Evolutionary conservation across 139 green algal genomes (phyloP).

Genomic region (Closterium sp.): DNA sequence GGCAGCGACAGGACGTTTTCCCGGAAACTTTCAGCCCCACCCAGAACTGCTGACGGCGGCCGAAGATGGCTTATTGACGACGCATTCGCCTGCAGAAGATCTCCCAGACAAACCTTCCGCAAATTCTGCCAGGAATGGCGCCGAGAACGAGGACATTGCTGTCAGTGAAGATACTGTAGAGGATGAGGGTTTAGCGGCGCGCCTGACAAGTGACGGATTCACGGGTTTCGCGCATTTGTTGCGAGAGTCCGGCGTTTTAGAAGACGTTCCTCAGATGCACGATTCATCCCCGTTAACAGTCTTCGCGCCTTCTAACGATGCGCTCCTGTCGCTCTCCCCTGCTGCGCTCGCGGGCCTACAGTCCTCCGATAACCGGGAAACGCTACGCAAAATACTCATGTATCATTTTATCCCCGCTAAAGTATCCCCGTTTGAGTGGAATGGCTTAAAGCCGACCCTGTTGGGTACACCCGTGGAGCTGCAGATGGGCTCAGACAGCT

Average conservation of each 20-base stretch:
- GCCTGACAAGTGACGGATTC: not conserved
- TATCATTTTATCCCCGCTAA: not conserved
- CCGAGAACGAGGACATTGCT: not conserved
- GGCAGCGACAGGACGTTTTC: not conserved
- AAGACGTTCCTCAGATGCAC: not conserved
- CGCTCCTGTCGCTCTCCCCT: not conserved
- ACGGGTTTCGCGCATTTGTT: not conserved
- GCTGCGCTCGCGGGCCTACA: not conserved
- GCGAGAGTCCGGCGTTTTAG: not conserved
- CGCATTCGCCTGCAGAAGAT: too few relatives aligned
- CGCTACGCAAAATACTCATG: not conserved
- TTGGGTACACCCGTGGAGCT: not conserved
- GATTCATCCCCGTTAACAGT: not conserved
- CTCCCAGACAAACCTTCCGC: not conserved
- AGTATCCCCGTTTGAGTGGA: not conserved
- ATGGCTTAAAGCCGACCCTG: not conserved
- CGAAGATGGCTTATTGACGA: too few relatives aligned
- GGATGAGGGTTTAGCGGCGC: not conserved
- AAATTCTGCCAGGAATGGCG: not conserved
- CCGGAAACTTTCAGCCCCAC: not conserved
- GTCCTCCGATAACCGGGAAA: not conserved
- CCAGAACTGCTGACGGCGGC: not conserved
- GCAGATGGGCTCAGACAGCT: not conserved
- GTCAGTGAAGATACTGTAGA: not conserved
- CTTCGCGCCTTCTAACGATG: not conserved